Evolutionary conservation across 176 grass and related monocot species (phyloP).

Genomic region (Chloris gayana): DNA sequence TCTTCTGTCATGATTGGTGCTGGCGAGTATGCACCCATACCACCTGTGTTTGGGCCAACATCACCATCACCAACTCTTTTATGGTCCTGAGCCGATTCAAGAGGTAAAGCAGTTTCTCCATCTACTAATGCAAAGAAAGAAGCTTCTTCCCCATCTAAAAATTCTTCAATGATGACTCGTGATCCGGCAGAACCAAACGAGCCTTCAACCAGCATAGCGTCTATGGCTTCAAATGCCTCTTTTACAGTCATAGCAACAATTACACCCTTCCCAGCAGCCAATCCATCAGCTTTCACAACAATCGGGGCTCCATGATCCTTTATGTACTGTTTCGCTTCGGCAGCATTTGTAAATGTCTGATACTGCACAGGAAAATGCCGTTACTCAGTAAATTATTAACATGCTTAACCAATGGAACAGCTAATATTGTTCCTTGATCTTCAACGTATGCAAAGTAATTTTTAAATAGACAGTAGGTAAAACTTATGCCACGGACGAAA

Average conservation of each 20-base stretch:
- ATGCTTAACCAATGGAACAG: too few species aligned
- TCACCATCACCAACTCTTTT: constrained; percentile 92
- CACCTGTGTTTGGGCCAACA: constrained; percentile 87
- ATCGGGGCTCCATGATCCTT: constrained; percentile 70
- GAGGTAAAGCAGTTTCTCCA: constrained; percentile 74
- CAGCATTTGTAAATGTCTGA: constrained; percentile 63
- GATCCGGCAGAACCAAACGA: constrained; percentile 87
- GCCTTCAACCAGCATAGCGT: constrained; percentile 75
- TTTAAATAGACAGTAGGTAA: too few species aligned
- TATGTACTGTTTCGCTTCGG: constrained; percentile 71
- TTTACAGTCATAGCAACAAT: constrained; percentile 72
- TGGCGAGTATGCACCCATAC: constrained; percentile 97
- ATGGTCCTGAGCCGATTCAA: constrained; percentile 94
- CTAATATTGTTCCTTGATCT: too few species aligned
- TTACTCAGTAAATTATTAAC: too few species aligned
- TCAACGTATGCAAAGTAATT: too few species aligned
- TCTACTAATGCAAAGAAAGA: constrained; percentile 98
- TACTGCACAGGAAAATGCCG: too few species aligned
- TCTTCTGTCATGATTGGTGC: constrained; percentile 76
- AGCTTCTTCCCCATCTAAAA: constrained; percentile 90
- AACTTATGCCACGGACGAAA: too few species aligned
- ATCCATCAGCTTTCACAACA: constrained; percentile 88
- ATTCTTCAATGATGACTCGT: constrained; percentile 80
- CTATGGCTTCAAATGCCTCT: constrained; percentile 73
- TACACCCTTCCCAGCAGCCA: constrained; percentile 92